A percentile compares a stretch with the other conserved stretches of the same genome.
Evolutionary conservation across 2,329 filamentous ascomycete species (phyloP).

Genomic region (Clonostachys chloroleuca): DNA sequence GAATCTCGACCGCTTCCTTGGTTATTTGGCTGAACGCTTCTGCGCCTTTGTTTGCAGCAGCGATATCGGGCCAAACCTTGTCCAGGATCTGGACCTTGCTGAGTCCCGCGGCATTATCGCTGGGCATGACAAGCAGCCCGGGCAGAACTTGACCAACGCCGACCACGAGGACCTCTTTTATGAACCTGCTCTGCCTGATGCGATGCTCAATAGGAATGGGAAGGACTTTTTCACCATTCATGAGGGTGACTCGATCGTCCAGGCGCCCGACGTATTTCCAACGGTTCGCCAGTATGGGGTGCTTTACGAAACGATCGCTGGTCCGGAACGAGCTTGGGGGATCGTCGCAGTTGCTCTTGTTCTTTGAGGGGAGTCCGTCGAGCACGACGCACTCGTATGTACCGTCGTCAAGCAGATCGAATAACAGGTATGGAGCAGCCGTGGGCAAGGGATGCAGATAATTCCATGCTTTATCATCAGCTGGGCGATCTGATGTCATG

Average conservation of each 20-base stretch:
- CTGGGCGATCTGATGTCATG: conserved; percentile 53
- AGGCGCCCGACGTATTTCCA: conserved; percentile 30
- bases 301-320: conserved; percentile 25
- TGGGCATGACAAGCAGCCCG: conserved; percentile 22
- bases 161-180: conserved; percentile 24
- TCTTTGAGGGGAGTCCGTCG: conserved; percentile 22
- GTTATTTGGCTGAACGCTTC: conserved; percentile 37
- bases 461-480: conserved; percentile 54
- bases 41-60: conserved; percentile 31
- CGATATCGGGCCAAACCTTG: conserved; percentile 35
- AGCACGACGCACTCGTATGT: conserved; percentile 26
- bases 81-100: conserved; percentile 24
- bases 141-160: conserved; percentile 22
- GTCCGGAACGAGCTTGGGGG: conserved; percentile 28
- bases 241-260: conserved; percentile 29
- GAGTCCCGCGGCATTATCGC: conserved; percentile 12
- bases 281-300: conserved; percentile 24
- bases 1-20: conserved; percentile 27
- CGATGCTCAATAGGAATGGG: conserved; percentile 25
- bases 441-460: conserved; percentile 40
- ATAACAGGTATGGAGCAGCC: conserved; percentile 13
- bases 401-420: conserved; percentile 11
- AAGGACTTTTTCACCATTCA: conserved; percentile 31
- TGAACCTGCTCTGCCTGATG: conserved; percentile 21
- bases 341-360: conserved; percentile 25